phyloP scores from a whole-genome alignment of 306 rosid species.

The Chamaecrista fasciculata region DNA sequence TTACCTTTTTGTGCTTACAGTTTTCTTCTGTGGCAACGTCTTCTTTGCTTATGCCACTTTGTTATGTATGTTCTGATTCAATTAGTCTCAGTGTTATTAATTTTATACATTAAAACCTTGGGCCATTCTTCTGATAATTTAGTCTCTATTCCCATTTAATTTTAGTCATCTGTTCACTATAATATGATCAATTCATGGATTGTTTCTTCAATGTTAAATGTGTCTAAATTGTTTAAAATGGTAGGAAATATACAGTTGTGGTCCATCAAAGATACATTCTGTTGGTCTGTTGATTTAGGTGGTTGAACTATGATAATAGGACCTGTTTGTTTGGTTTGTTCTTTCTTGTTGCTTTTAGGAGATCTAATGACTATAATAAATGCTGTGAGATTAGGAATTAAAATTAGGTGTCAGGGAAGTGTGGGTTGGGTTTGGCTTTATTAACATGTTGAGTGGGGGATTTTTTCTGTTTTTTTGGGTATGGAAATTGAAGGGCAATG shows the following conservation, averaged over 20 bases:
- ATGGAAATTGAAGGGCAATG: constrained; percentile 74
- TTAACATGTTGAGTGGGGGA: constrained; percentile 81
- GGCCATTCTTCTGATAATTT: background rate
- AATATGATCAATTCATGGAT: background rate
- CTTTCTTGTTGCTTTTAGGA: background rate
- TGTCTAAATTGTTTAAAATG: background rate
- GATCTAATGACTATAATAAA: background rate
- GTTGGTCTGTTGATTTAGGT: background rate
- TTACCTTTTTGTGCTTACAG: background rate
- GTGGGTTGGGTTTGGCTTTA: constrained; percentile 72
- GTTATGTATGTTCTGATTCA: background rate
- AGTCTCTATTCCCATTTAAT: background rate
- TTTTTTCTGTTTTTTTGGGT: constrained; percentile 53
- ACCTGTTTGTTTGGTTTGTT: background rate
- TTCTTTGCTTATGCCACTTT: background rate
- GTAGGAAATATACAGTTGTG: background rate
- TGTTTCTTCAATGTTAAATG: background rate
- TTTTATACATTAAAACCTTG: background rate
- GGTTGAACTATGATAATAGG: background rate
- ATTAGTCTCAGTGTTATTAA: background rate
- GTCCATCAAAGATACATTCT: background rate
- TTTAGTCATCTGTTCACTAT: background rate
- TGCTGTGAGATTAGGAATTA: constrained; percentile 22
- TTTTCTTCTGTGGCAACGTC: background rate
- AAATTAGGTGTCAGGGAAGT: constrained; percentile 56